These are phyloP conservation scores for Diaporthe nobilis DNA, from an alignment of 2,329 filamentous ascomycete species.

Conservation along the genomic window DNA sequence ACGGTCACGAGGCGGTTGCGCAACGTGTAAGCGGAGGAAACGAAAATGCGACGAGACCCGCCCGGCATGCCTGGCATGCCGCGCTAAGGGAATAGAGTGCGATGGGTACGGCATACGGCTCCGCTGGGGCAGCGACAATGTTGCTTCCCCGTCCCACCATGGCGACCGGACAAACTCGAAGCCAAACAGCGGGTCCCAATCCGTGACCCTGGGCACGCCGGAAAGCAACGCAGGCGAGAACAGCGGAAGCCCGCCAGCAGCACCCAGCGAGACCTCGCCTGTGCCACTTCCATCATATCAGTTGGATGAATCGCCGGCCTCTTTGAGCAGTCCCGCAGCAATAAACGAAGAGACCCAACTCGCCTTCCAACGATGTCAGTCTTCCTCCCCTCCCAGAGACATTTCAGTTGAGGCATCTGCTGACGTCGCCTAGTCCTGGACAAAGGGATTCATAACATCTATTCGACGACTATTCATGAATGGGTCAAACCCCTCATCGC, in stretches of 20 bases:
- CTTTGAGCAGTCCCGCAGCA: not conserved
- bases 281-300: not conserved
- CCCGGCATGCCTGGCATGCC: slow-evolving; percentile 2
- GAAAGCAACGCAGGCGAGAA: slow-evolving; percentile 4
- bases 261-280: slow-evolving; percentile 4
- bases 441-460: slow-evolving; percentile 15
- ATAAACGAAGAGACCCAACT: slow-evolving; percentile 9
- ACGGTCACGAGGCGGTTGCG: slow-evolving; percentile 20
- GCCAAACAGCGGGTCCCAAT: not conserved
- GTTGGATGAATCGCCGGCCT: not conserved
- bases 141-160: slow-evolving; percentile 12
- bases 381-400: not conserved
- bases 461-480: not conserved
- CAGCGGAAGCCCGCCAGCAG: not conserved
- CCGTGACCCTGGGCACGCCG: not conserved
- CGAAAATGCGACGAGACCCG: slow-evolving; percentile 23
- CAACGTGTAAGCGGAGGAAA: slow-evolving; percentile 18
- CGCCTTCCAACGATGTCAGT: slow-evolving; percentile 22
- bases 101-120: slow-evolving; percentile 21
- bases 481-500: slow-evolving; percentile 30
- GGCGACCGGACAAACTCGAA: not conserved
- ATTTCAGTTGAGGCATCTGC: not conserved
- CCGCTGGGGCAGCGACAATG: not conserved
- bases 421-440: not conserved
- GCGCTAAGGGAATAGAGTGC: slow-evolving; percentile 21